Evolutionary conservation across 768 basidiomycete genomes (phyloP), one percentile per base, ranked within the genome.

Genomic region (Hericium coralloides): DNA sequence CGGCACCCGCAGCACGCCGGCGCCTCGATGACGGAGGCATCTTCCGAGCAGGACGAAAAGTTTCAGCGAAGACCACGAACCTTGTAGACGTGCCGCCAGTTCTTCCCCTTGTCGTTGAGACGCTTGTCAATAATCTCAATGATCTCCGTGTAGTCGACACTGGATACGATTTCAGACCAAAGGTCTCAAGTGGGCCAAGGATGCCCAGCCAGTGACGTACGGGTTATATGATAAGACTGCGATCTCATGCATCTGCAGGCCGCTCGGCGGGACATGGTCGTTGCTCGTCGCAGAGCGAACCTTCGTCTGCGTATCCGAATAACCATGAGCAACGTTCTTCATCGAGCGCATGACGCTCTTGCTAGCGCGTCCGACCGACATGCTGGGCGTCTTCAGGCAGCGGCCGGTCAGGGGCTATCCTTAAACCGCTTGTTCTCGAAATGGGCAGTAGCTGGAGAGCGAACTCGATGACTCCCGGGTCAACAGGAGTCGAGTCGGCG

Each of bases 11-110:
- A 31, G 31, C 10, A 31, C 31, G 31, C 31, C 31, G 10, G 31
- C 31, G 6, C 31, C 8, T 31, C 31, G 31, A 31, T 31, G 31
- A 31, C 8, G 31, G 31, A 9, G 10, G 31, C 31, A 31, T 31
- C 8, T 6, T 31, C 31, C 31, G 7, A 31, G 31, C 31, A 31
- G 10, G 31, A 9, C 31, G 31, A 31, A 37, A 41, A 43, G 39
- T 7, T 48, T 14, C 22, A 12, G 38, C 36, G 12, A 26, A 9
- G 25, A 1, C 2, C 18, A 53, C 78, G 54, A 59, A 86, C 92
- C 81, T 98, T 98, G 83, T 95, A 98, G 55, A 98, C 95, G 76
- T 98, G 95, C 52, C 95, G 80, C 95, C 95, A 98, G 66, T 97
- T 95, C 82, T 98, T 98, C 31, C 95, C 95, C 77, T 97, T 98